A percentile compares a stretch with the other conserved stretches of the same genome.
These are phyloP conservation scores for Nymphaea colorata DNA, from an alignment of 164 flowering plant species.

Conservation along the genomic window DNA sequence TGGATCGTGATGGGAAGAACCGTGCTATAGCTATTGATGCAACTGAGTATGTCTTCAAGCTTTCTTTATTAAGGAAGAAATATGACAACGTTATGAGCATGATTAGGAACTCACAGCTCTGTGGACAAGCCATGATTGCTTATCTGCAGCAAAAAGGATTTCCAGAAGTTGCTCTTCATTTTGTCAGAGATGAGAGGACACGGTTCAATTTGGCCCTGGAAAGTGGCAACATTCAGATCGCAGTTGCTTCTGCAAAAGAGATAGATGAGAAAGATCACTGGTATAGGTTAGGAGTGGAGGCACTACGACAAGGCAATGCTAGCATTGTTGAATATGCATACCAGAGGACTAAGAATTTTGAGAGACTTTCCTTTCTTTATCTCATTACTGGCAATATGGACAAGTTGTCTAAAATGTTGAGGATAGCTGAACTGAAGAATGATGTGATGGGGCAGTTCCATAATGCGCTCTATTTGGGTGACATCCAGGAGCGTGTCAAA, in stretches of 20 bases:
- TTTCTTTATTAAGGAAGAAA: slow-evolving; percentile 47
- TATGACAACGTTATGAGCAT: slow-evolving; percentile 76
- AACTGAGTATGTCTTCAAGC: slow-evolving; percentile 71
- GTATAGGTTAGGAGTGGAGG: slow-evolving; percentile 87
- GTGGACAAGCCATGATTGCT: slow-evolving; percentile 93
- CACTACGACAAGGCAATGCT: slow-evolving; percentile 89
- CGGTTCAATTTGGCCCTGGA: slow-evolving; percentile 79
- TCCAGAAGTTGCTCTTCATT: slow-evolving; percentile 88
- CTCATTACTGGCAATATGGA: slow-evolving; percentile 77
- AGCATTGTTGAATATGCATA: slow-evolving; percentile 88
- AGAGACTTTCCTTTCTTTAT: slow-evolving; percentile 76
- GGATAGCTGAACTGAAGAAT: slow-evolving; percentile 77
- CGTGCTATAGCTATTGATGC: slow-evolving; percentile 61
- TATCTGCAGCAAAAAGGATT: slow-evolving; percentile 91
- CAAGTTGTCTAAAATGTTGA: slow-evolving; percentile 82
- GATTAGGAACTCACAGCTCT: slow-evolving; percentile 67
- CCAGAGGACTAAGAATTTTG: slow-evolving; percentile 88
- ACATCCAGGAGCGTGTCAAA: slow-evolving; percentile 68
- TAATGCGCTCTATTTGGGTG: slow-evolving; percentile 82
- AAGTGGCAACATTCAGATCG: slow-evolving; percentile 79
- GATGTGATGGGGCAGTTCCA: slow-evolving; percentile 96
- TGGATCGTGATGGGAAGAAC: slow-evolving; percentile 67
- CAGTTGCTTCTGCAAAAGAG: slow-evolving; percentile 81
- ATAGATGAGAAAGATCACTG: slow-evolving; percentile 85
- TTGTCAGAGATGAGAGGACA: slow-evolving; percentile 78